Evolutionary conservation across 2,329 filamentous ascomycete genomes (phyloP), one percentile per base, ranked within the genome.

Genomic region (Penicillium capsulatum): DNA sequence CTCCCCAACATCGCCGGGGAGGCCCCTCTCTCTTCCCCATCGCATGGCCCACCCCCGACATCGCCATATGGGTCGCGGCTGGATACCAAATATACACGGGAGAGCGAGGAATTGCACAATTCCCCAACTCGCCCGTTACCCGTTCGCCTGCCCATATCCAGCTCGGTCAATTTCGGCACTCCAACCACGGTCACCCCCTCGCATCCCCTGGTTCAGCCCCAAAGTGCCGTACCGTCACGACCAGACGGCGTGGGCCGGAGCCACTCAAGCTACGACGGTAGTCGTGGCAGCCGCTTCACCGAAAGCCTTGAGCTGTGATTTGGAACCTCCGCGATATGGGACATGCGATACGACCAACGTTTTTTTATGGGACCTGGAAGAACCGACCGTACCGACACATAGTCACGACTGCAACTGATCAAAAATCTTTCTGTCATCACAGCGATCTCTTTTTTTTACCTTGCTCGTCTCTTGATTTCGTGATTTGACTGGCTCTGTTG

Each of bases 251-350:
- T 71, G 16, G 68, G 68, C 17, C 65, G 68, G 37, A 69, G 64
- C 38, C 57, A 66, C 39, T 56, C 64, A 4, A 65, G 65, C 38
- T 60, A 60, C 31, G 68, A 71, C 46, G 67, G 67, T n/a, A 71
- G 68, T 49, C 63, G 67, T 22, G 58, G 66, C 22, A 71, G 68
- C 51, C 64, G 68, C 31, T 71, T 71, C 45, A 67, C 65, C 13
- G 68, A 64, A 47, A 61, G 59, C 17, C 45, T 60, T 13, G 53
- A 56, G 46, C 44, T 61, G 42, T 61, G 42, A 57, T 42, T 15
- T 36, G 26, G 45, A 17, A 15, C 11, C 6, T 41, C 13, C 17
- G 29, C 27, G 30, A 36, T 34, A 42, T 34, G 47, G 45, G 36
- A 47, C 30, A 55, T 38, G 51, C 31, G 52, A 54, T 47, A 55